These are phyloP conservation scores for Penicillium angulare DNA, from an alignment of 495 filamentous ascomycete genomes.

Conservation along the genomic window DNA sequence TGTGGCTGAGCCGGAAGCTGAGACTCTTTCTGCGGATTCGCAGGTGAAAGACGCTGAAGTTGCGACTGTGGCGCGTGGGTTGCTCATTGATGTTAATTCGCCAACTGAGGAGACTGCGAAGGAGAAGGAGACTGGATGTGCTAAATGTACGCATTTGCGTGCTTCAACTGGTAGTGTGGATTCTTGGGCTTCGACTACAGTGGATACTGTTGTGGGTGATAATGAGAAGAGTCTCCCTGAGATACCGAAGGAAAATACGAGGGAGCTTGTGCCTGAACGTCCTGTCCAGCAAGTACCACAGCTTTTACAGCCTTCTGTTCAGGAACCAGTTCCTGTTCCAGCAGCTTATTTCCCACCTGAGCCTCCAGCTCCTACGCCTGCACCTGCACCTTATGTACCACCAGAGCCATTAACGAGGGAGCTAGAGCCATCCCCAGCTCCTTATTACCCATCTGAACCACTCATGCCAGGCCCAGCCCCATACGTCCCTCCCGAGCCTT, in stretches of 20 bases:
- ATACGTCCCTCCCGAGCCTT: slow-evolving; percentile 1
- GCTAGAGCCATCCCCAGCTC: slow-evolving; percentile 4
- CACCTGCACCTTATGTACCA: slow-evolving; percentile 2
- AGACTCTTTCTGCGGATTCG: not conserved
- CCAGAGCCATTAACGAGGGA: slow-evolving; percentile 2
- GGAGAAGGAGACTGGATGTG: slow-evolving; percentile 6
- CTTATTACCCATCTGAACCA: slow-evolving; percentile 3
- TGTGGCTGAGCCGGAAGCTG: slow-evolving; percentile 11
- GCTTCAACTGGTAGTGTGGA: slow-evolving; percentile 13
- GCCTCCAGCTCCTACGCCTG: slow-evolving; percentile 7
- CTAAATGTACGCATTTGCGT: slow-evolving; percentile 11
- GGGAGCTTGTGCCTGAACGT: not conserved
- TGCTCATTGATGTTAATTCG: slow-evolving; percentile 36
- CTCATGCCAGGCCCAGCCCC: not conserved
- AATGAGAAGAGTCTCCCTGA: slow-evolving; percentile 12
- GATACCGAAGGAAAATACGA: not conserved
- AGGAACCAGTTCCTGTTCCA: slow-evolving; percentile 1
- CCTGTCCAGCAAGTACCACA: slow-evolving; percentile 5
- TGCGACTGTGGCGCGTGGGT: not conserved
- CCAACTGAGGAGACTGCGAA: slow-evolving; percentile 8
- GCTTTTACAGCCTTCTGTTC: not conserved
- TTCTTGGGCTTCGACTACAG: slow-evolving; percentile 13
- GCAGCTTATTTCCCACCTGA: slow-evolving; percentile 7
- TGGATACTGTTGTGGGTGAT: not conserved
- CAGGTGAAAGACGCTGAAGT: not conserved